These are phyloP conservation scores for Cryphonectria radicalis DNA, from an alignment of 2,329 filamentous ascomycete genomes.

Conservation along the genomic window DNA sequence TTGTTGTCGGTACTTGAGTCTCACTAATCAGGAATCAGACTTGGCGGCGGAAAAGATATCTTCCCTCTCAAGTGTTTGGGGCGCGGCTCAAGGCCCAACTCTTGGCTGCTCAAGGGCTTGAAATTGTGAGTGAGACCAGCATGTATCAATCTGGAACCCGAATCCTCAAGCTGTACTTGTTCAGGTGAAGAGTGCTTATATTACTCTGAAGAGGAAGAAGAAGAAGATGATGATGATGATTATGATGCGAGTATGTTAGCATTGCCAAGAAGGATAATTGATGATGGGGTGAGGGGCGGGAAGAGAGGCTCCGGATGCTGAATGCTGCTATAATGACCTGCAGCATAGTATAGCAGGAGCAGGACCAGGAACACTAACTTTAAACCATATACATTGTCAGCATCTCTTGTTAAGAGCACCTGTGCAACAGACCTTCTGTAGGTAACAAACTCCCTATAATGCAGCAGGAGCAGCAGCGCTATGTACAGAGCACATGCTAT, in stretches of 20 bases:
- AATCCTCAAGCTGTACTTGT: not conserved
- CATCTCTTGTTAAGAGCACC: not conserved
- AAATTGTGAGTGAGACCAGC: not conserved
- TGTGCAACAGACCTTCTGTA: too few relatives aligned
- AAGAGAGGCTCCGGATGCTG: not conserved
- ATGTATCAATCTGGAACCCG: not conserved
- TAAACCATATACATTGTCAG: not conserved
- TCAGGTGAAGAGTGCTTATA: not conserved
- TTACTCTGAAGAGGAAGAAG: not conserved
- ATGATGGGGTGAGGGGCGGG: not conserved
- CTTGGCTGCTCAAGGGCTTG: not conserved
- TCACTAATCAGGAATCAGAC: not conserved
- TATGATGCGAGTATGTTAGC: not conserved
- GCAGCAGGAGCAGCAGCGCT: too few relatives aligned
- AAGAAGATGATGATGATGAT: not conserved
- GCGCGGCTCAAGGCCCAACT: not conserved
- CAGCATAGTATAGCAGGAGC: not conserved
- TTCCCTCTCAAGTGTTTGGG: slow-evolving; percentile 15
- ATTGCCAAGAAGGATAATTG: not conserved
- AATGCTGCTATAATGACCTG: not conserved
- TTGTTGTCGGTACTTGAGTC: not conserved
- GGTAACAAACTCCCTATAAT: too few relatives aligned
- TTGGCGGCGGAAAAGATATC: slow-evolving; percentile 29
- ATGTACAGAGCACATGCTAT: not conserved
- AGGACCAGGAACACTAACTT: not conserved